A percentile compares a stretch with the other conserved stretches of the same genome.
Conservation (phyloP, 1,139 yeast species). For the Spencermartinsiella ligniputridi region DNA sequence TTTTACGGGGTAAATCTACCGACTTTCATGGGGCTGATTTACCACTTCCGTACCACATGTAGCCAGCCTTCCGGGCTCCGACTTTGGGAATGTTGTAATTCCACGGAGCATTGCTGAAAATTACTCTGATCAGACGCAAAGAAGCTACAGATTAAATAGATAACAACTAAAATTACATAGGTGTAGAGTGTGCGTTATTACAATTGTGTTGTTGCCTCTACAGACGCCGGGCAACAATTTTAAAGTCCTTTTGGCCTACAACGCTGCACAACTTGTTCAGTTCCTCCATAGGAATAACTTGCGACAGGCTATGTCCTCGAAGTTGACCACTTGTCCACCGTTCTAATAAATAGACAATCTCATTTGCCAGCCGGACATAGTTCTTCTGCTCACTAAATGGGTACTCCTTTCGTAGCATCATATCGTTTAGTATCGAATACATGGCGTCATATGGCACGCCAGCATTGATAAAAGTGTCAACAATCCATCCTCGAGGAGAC, state of each 20-base stretch:
- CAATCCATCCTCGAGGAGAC: constrained; percentile 46
- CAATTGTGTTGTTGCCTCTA: background rate
- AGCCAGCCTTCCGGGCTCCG: too few species aligned
- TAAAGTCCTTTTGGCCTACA: constrained; percentile 9
- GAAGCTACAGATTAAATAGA: too few species aligned
- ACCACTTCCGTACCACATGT: too few species aligned
- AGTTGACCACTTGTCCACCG: constrained; percentile 21
- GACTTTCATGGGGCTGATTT: too few species aligned
- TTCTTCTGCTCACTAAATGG: constrained; percentile 32
- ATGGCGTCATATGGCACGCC: constrained; percentile 70
- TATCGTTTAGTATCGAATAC: constrained; percentile 60
- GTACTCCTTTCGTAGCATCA: constrained; percentile 48
- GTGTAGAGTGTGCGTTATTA: background rate
- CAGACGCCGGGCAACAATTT: background rate
- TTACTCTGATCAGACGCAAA: too few species aligned
- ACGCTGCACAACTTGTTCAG: constrained; percentile 8
- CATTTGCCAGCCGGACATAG: constrained; percentile 26
- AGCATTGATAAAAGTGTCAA: constrained; percentile 70
- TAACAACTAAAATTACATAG: background rate
- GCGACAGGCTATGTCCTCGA: constrained; percentile 2
- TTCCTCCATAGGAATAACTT: constrained; percentile 7
- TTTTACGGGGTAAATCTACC: too few species aligned
- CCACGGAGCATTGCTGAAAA: too few species aligned
- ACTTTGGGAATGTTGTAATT: too few species aligned
- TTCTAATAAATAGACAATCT: constrained; percentile 26